A percentile compares a stretch with the other conserved stretches of the same genome.
Conservation (phyloP, 2,329 filamentous ascomycete genomes). For the Aaosphaeria pasadenensis region DNA sequence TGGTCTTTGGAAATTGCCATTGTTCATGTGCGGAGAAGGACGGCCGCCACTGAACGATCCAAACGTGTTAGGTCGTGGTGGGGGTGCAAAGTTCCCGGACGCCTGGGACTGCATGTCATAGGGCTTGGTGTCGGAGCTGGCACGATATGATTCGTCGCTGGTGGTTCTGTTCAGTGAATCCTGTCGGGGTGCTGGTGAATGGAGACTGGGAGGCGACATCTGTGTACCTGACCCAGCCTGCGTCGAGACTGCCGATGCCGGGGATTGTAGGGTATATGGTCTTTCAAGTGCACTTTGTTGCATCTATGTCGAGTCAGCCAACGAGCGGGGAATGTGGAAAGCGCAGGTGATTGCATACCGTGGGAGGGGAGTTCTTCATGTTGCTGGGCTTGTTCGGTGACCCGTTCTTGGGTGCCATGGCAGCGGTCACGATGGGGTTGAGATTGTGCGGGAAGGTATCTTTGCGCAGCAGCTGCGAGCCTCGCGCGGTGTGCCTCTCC, state of each 20-base stretch:
- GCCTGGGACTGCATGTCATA: conserved; percentile 34
- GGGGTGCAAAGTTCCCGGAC: conserved; percentile 34
- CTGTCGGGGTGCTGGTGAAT: conserved; percentile 24
- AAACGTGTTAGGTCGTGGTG: conserved; percentile 32
- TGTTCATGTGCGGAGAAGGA: conserved; percentile 33
- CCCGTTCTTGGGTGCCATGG: conserved; percentile 31
- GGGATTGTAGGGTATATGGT: conserved; percentile 30
- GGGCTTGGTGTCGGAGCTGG: conserved; percentile 25
- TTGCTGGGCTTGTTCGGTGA: conserved; percentile 17
- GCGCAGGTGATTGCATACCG: conserved; percentile 12
- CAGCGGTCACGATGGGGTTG: conserved; percentile 41
- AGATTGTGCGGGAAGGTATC: conserved; percentile 61
- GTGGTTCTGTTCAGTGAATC: conserved; percentile 30
- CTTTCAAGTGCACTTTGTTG: conserved; percentile 9
- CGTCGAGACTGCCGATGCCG: conserved; percentile 21
- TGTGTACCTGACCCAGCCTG: conserved; percentile 18
- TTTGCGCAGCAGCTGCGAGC: conserved; percentile 72
- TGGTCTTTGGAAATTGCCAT: conserved; percentile 32
- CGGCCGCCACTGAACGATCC: conserved; percentile 27
- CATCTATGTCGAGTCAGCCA: conserved; percentile 11
- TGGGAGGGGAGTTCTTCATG: conserved; percentile 17
- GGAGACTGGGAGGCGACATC: conserved; percentile 34
- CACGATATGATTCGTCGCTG: conserved; percentile 37
- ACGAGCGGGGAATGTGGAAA: neutral
- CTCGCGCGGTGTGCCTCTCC: conserved; percentile 56